Percentiles rank a stretch among this genome's conserved stretches.
phyloP scores from a whole-genome alignment of 108 stramenopile species.

The Hondaea fermentalgiana region DNA sequence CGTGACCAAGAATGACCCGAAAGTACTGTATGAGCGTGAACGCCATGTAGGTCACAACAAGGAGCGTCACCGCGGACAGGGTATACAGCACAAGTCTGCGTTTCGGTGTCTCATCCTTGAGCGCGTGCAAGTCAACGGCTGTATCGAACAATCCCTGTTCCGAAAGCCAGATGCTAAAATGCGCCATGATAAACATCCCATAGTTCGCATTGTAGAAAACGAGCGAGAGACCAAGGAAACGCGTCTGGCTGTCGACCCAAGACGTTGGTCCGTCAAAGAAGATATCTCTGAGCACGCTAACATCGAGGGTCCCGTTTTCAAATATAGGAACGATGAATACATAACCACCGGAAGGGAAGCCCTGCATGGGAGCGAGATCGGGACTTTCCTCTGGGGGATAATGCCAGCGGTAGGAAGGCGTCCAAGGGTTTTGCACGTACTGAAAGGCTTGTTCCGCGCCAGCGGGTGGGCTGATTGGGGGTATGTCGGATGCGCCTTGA shows the following conservation, averaged over 20 bases:
- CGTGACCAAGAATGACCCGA: neutral
- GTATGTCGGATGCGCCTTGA: neutral
- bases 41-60: neutral
- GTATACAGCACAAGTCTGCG: neutral
- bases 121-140: neutral
- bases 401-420: neutral
- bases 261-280: no score
- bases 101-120: neutral
- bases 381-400: neutral
- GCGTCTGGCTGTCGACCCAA: conserved; percentile 7
- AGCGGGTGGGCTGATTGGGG: no score
- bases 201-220: neutral
- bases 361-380: neutral
- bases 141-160: neutral
- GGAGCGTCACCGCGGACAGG: neutral
- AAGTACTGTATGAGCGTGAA: neutral
- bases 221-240: neutral
- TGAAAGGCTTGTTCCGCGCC: neutral
- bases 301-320: neutral
- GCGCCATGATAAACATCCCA: neutral
- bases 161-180: neutral
- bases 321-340: neutral
- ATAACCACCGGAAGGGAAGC: neutral
- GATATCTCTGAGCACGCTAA: neutral
- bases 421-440: neutral